A percentile compares a stretch with the other conserved stretches of the same genome.
Conservation (phyloP, 73 alveolate genomes). For the Stentor coeruleus region DNA sequence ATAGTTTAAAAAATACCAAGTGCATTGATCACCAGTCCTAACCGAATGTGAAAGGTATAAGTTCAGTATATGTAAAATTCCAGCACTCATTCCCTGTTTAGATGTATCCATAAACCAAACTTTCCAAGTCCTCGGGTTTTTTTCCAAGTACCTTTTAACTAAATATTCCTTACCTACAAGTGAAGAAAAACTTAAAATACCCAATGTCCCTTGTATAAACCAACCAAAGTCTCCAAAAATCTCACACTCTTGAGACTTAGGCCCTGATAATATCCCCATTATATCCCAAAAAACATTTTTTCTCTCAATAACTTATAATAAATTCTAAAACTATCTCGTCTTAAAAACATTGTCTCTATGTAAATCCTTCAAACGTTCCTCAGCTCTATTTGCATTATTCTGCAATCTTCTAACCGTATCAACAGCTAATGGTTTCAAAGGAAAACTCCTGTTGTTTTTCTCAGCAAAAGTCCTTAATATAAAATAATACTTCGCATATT, state of each 20-base stretch:
- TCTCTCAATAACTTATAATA: background rate
- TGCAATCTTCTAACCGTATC: constrained; percentile 55
- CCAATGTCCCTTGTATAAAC: constrained; percentile 5
- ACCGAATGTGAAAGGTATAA: background rate
- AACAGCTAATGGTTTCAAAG: constrained; percentile 68
- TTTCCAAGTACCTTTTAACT: constrained; percentile 20
- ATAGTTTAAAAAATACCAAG: constrained; percentile 15
- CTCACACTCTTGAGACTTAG: background rate
- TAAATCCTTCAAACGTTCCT: constrained; percentile 60
- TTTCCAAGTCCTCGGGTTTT: constrained; percentile 19
- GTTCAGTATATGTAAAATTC: constrained; percentile 14
- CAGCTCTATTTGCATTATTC: constrained; percentile 57
- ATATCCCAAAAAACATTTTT: no score
- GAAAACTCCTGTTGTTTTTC: constrained; percentile 58
- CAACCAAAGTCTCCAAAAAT: constrained; percentile 23
- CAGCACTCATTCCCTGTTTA: constrained; percentile 28
- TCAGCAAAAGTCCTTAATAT: constrained; percentile 88
- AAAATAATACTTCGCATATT: constrained; percentile 96
- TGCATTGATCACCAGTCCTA: constrained; percentile 20
- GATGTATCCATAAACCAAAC: constrained; percentile 35
- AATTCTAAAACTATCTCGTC: background rate
- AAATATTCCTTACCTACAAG: background rate
- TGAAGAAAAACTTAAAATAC: constrained; percentile 15
- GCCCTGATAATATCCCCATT: background rate
- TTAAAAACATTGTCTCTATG: constrained; percentile 32